Conservation (phyloP, 371 early-diverging fungal species). For the Lichtheimia ornata region DNA sequence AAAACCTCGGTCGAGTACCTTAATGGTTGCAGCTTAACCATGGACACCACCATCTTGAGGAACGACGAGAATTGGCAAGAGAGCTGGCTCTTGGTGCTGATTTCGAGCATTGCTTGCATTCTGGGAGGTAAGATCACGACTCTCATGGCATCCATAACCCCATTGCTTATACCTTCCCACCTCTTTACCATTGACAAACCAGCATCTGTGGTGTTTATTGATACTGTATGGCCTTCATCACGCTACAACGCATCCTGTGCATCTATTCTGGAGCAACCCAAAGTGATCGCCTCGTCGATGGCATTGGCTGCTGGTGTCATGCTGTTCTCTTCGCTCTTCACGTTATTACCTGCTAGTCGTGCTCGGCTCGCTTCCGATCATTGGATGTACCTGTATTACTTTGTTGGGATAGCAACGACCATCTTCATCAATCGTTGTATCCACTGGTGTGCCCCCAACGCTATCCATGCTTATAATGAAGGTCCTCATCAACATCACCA, state of each 20-base stretch:
- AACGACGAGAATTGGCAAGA: neutral
- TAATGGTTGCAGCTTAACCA: constrained; percentile 1
- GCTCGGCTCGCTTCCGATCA: constrained; percentile 22
- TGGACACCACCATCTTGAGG: neutral
- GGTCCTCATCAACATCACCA: neutral
- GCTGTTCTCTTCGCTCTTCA: constrained; percentile 37
- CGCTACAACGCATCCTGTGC: constrained; percentile 8
- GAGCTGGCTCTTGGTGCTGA: constrained; percentile 33
- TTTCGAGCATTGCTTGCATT: constrained; percentile 40
- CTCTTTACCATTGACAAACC: neutral
- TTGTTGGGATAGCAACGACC: constrained; percentile 36
- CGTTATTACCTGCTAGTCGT: constrained; percentile 40
- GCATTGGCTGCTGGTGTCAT: constrained; percentile 45
- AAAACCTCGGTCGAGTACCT: neutral
- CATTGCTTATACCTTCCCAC: neutral
- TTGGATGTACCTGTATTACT: constrained; percentile 31
- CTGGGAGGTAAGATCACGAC: constrained; percentile 27
- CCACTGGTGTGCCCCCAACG: constrained; percentile 39
- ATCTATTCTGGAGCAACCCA: constrained; percentile 13
- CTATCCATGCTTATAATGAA: constrained; percentile 42
- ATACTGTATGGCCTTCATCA: constrained; percentile 9
- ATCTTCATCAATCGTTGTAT: constrained; percentile 29
- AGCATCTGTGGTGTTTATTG: constrained; percentile 21
- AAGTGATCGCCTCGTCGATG: constrained; percentile 19
- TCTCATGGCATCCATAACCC: neutral